Percentiles rank a stretch among this genome's conserved stretches.
Conservation (phyloP, 768 basidiomycete genomes). For the Gelatoporia subvermispora region DNA sequence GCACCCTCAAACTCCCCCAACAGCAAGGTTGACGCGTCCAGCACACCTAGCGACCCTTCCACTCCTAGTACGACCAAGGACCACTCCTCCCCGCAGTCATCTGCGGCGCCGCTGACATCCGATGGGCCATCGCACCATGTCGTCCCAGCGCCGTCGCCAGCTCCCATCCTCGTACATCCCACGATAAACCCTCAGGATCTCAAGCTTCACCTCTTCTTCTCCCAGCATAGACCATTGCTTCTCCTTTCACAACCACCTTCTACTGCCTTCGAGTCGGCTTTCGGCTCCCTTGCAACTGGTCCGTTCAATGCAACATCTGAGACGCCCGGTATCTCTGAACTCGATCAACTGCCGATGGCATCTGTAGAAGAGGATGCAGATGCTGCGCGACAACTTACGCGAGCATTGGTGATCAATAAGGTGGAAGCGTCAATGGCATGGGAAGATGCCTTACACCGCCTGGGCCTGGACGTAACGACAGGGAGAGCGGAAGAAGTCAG, state of each 20-base stretch:
- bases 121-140: conserved; percentile 4
- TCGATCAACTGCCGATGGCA: conserved; percentile 44
- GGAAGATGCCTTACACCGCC: conserved; percentile 58
- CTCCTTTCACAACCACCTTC: conserved; percentile 59
- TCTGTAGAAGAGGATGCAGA: conserved; percentile 74
- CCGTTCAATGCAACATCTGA: conserved; percentile 7
- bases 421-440: conserved; percentile 61
- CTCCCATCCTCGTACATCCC: conserved; percentile 40
- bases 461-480: conserved; percentile 59
- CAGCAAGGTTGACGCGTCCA: conserved; percentile 38
- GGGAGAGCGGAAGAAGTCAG: conserved; percentile 47
- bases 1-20: conserved; percentile 23
- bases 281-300: conserved; percentile 1
- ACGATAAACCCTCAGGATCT: conserved; percentile 61
- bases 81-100: conserved; percentile 7
- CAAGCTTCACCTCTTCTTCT: conserved; percentile 82
- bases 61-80: conserved; percentile 12
- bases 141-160: conserved; percentile 5
- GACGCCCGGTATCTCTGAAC: conserved; percentile 19
- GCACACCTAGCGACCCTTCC: conserved; percentile 21
- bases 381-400: conserved; percentile 72
- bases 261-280: conserved; percentile 42
- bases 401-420: conserved; percentile 63
- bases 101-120: background rate
- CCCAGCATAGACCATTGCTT: conserved; percentile 73